Percentiles rank a stretch among this genome's conserved stretches.
Conservation (phyloP, 139 green algal species). For the Coelastrella sp. region DNA sequence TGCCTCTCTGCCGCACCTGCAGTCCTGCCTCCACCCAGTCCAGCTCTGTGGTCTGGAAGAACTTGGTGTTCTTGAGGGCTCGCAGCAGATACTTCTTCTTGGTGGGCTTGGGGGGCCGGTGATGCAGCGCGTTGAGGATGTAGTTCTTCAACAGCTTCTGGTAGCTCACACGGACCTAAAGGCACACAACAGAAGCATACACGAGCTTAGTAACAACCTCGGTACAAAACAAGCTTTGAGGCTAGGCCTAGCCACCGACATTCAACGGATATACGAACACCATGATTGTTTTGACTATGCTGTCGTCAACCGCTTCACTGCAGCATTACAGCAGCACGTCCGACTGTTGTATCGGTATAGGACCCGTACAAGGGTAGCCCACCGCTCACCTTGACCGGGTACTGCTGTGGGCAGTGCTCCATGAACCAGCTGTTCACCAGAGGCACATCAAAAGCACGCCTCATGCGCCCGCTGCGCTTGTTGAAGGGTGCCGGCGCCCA, state of each 20-base stretch:
- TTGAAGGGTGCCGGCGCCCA: conserved; percentile 98
- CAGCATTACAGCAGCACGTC: no score
- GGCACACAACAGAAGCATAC: no score
- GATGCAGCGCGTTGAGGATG: conserved; percentile 98
- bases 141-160: conserved; percentile 99
- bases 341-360: no score
- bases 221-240: no score
- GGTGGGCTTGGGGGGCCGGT: conserved; percentile 88
- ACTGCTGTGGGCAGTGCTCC: conserved; percentile 90
- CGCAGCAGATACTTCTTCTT: conserved; percentile 98
- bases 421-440: conserved; percentile 97
- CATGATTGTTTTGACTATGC: no score
- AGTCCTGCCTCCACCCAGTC: conserved; percentile 99
- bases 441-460: conserved; percentile 94
- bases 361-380: no score
- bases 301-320: no score
- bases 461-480: conserved; percentile 86
- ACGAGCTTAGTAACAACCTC: no score
- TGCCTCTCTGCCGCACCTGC: conserved; percentile 79
- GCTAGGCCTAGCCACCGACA: no score
- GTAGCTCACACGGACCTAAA: conserved; percentile 97
- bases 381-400: conserved; percentile 96
- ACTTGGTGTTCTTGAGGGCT: conserved; percentile 96
- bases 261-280: no score
- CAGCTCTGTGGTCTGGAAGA: conserved; percentile 99